phyloP scores from a whole-genome alignment of 2,329 filamentous ascomycete genomes.

The Tolypocladium cylindrosporum region DNA sequence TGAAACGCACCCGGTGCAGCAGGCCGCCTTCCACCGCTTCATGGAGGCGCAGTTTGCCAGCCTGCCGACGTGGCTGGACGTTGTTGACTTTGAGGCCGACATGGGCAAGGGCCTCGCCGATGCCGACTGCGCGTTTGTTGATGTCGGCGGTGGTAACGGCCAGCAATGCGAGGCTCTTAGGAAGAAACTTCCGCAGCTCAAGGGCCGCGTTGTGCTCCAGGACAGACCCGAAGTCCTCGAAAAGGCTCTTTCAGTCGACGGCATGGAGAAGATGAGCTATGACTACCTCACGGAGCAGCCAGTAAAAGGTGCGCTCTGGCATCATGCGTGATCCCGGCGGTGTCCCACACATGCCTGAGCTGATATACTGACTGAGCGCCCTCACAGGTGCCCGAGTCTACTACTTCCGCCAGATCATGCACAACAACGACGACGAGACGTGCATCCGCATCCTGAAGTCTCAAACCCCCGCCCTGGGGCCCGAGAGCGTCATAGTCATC shows the following conservation, averaged over 20 bases:
- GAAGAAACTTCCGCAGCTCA: slow-evolving; percentile 3
- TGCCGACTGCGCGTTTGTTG: slow-evolving; percentile 7
- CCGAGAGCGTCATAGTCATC: slow-evolving; percentile 12
- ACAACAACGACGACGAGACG: slow-evolving; percentile 14
- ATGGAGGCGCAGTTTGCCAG: slow-evolving; percentile 14
- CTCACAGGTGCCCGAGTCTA: slow-evolving; percentile 11
- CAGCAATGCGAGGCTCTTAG: slow-evolving; percentile 10
- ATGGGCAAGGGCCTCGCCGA: not conserved
- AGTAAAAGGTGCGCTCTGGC: slow-evolving; percentile 9
- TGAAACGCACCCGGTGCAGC: slow-evolving; percentile 7
- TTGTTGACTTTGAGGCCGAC: slow-evolving; percentile 10
- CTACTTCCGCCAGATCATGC: slow-evolving; percentile 18
- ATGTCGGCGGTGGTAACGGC: slow-evolving; percentile 11
- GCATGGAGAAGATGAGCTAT: slow-evolving; percentile 14
- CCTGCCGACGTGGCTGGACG: slow-evolving; percentile 13
- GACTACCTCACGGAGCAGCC: slow-evolving; percentile 13
- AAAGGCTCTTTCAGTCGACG: slow-evolving; percentile 7
- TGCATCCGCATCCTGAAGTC: slow-evolving; percentile 12
- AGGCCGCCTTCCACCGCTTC: slow-evolving; percentile 14
- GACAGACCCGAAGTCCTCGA: slow-evolving; percentile 11
- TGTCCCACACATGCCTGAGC: not conserved
- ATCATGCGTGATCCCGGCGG: not conserved
- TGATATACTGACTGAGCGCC: not conserved
- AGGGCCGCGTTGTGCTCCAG: slow-evolving; percentile 11
- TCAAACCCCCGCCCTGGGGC: slow-evolving; percentile 8